phyloP scores from a whole-genome alignment of 73 alveolate genomes.

The Tetrahymena borealis region DNA sequence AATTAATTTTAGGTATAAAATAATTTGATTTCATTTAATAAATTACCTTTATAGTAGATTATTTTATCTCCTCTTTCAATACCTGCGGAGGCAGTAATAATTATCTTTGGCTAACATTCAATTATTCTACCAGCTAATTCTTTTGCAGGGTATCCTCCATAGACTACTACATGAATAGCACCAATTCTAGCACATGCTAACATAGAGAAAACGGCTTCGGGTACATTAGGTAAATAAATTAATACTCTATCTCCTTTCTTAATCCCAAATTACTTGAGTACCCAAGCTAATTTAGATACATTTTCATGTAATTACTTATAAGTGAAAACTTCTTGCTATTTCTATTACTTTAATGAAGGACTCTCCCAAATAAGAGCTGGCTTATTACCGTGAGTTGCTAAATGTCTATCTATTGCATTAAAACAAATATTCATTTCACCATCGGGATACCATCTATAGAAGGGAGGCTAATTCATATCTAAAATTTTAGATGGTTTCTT shows the following conservation, averaged over 20 bases:
- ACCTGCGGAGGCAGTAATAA: conserved; percentile 8
- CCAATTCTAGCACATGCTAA: conserved; percentile 97
- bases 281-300: conserved; percentile 87
- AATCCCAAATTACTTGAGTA: conserved; percentile 66
- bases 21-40: background rate
- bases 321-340: conserved; percentile 60
- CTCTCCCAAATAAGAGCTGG: conserved; percentile 81
- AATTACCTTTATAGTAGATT: background rate
- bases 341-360: conserved; percentile 51
- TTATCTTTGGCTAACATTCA: conserved; percentile 78
- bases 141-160: conserved; percentile 97
- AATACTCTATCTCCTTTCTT: conserved; percentile 83
- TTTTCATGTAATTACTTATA: conserved; percentile 71
- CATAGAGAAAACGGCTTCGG: conserved; percentile 90
- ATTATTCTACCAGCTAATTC: conserved; percentile 83
- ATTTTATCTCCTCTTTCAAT: background rate
- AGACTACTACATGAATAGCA: conserved; percentile 97
- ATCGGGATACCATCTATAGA: conserved; percentile 29
- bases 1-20: too few relatives aligned
- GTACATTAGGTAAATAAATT: conserved; percentile 95
- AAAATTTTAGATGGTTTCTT: conserved; percentile 4
- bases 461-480: background rate
- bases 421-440: conserved; percentile 94
- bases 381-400: conserved; percentile 64
- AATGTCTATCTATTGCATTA: conserved; percentile 95